phyloP scores from a whole-genome alignment of 169 alveolate species.

The Eimeria praecox region DNA sequence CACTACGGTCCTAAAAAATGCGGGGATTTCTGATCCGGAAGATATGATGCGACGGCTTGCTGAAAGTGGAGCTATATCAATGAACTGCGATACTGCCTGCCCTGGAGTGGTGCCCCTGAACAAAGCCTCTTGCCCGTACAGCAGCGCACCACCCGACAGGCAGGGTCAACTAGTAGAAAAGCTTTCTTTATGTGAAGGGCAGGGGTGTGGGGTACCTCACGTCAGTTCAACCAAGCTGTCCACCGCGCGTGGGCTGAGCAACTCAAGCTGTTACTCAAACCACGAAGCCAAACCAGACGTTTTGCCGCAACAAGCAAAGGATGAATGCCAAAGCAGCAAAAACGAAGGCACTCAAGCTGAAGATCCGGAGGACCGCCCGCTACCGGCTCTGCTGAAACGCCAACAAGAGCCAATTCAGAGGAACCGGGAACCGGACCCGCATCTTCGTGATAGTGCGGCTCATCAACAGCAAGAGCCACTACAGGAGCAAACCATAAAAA shows the following conservation, averaged over 20 bases:
- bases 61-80: constrained; percentile 6
- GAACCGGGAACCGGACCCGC: background rate
- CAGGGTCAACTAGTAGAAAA: background rate
- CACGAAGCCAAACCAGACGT: background rate
- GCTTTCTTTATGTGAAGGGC: background rate
- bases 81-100: background rate
- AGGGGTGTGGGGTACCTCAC: background rate
- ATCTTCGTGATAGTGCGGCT: background rate
- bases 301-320: background rate
- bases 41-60: constrained; percentile 33
- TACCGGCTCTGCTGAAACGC: constrained; percentile 44
- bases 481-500: background rate
- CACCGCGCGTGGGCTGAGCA: constrained; percentile 33
- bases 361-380: constrained; percentile 67
- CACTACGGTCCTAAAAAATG: constrained; percentile 16
- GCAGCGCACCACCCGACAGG: background rate
- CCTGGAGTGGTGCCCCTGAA: background rate
- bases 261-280: constrained; percentile 30
- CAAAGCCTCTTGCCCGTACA: background rate
- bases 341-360: background rate
- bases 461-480: background rate
- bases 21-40: constrained; percentile 54
- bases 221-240: background rate
- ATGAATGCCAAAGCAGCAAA: background rate
- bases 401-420: constrained; percentile 8